Base-by-base conservation (phyloP, 2,329 filamentous ascomycete species). In the Aspergillus fischeri region DNA sequence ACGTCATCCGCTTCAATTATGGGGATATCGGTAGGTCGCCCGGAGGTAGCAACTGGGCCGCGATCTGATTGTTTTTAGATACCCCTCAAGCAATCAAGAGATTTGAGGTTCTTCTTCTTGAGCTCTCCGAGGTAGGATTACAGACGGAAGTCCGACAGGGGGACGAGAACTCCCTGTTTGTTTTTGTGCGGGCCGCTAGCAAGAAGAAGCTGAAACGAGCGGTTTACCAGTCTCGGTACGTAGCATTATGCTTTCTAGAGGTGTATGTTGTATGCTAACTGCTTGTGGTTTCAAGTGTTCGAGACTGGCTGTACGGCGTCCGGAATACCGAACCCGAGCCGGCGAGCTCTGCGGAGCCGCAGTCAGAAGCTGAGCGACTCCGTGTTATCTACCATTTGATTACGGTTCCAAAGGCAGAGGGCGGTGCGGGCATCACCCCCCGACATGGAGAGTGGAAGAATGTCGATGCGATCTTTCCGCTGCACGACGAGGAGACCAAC, bases 291-390 rank as follows among this genome's bases (percentile, higher is more conserved):
- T 41, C 20, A 4, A 89, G 94, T 58, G 88, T 97, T 29, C 89
- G 92, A 70, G 94, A 99, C 75, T 99, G 93, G 92, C 86, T 99
- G 38, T 89, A 96, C 73, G 92, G 93, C 55, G 88, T 97, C 55
- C 89, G 92, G 60, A 83, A 88, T 55, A 83, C 92, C 0, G 85
- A 88, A 62, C 88, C 86, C 69, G 87, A 96, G 63, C 85, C 90
- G 10, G 79, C 83, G 54, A 80, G 85, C 63, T 85, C 88, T 10
- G 83, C 95, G 54, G 89, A 96, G 67, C 90, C 92, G 0, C 81
- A 97, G 58, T 91, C 88, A 42, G 92, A 96, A 73, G 91, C 92
- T 14, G 94, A 99, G 78, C 84, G 92, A 35, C 83, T 97, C 48
- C 87, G 94, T 35, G 84, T 95, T 53, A 89, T 96, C 61, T 90